These are phyloP conservation scores for Phialocephala subalpina DNA, from an alignment of 2,329 filamentous ascomycete genomes.

Conservation along the genomic window DNA sequence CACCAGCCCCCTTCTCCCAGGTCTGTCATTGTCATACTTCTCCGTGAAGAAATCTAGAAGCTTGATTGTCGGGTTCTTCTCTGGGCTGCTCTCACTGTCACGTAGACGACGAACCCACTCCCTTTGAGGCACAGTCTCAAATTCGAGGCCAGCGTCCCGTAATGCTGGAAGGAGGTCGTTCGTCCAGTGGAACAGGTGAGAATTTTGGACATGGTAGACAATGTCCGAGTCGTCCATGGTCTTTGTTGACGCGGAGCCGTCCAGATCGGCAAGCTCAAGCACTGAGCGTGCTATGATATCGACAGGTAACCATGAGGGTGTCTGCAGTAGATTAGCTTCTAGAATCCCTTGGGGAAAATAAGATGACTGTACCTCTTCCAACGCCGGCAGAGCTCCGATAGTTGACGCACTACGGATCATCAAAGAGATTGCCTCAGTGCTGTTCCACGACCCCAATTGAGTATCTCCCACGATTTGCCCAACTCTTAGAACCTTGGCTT, in stretches of 20 bases:
- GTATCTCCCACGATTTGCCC: conserved; percentile 61
- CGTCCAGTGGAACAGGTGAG: conserved; percentile 55
- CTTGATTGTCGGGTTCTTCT: conserved; percentile 59
- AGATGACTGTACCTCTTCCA: conserved; percentile 48
- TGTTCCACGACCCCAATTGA: conserved; percentile 57
- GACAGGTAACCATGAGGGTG: conserved; percentile 54
- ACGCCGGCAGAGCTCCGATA: conserved; percentile 52
- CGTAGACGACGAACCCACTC: conserved; percentile 56
- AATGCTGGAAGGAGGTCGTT: conserved; percentile 60
- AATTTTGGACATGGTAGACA: conserved; percentile 63
- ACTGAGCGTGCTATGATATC: conserved; percentile 53
- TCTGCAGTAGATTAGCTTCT: conserved; percentile 26
- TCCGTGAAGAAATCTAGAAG: conserved; percentile 58
- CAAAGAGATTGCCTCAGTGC: conserved; percentile 59
- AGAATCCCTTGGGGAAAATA: background rate
- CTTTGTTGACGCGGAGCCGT: background rate
- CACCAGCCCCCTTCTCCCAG: conserved; percentile 46
- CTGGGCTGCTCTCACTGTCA: conserved; percentile 55
- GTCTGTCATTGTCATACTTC: conserved; percentile 57
- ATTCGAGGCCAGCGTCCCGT: conserved; percentile 52
- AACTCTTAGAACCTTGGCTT: conserved; percentile 51
- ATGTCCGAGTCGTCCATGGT: conserved; percentile 37
- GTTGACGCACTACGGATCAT: conserved; percentile 56
- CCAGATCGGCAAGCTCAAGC: conserved; percentile 48
- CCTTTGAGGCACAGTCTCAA: conserved; percentile 51